Evolutionary conservation across 805 yeast species (phyloP).

Genomic region (Brettanomyces bruxellensis): DNA sequence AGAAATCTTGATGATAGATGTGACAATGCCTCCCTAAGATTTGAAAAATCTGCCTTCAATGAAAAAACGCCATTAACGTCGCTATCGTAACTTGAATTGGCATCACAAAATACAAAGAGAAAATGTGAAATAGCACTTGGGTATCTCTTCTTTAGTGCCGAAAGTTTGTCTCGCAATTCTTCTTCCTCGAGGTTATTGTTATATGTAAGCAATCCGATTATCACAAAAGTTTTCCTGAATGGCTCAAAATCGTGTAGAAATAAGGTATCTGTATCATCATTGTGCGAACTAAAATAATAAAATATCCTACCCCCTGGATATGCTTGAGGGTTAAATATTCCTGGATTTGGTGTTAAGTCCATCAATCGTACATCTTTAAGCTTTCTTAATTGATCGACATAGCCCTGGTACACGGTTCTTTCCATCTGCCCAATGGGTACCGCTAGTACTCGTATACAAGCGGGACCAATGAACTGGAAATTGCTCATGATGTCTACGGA

Average conservation of each 20-base stretch:
- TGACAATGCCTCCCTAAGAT: slow-evolving; percentile 59
- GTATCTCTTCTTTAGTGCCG: slow-evolving; percentile 31
- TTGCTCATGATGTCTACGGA: neutral
- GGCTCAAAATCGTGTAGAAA: slow-evolving; percentile 87
- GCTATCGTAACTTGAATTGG: slow-evolving; percentile 10
- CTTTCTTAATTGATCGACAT: slow-evolving; percentile 34
- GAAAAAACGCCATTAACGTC: slow-evolving; percentile 7
- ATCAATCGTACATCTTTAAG: slow-evolving; percentile 60
- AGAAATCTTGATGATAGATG: slow-evolving; percentile 62
- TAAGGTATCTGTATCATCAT: slow-evolving; percentile 36
- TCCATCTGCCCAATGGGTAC: slow-evolving; percentile 55
- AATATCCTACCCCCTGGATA: slow-evolving; percentile 71
- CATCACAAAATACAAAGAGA: slow-evolving; percentile 45
- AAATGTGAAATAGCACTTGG: slow-evolving; percentile 49
- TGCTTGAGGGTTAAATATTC: slow-evolving; percentile 74
- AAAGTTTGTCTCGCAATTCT: slow-evolving; percentile 22
- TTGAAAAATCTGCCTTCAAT: slow-evolving; percentile 11
- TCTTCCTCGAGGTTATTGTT: slow-evolving; percentile 17
- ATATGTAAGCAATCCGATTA: slow-evolving; percentile 36
- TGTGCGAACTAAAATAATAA: slow-evolving; percentile 47
- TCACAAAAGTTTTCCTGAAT: slow-evolving; percentile 65
- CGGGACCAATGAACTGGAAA: slow-evolving; percentile 49
- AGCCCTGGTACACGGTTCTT: slow-evolving; percentile 31
- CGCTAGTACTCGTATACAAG: slow-evolving; percentile 55
- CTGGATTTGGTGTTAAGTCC: slow-evolving; percentile 62